phyloP scores from a whole-genome alignment of 1,284 basidiomycete species.

The Stygiomarasmius scandens region DNA sequence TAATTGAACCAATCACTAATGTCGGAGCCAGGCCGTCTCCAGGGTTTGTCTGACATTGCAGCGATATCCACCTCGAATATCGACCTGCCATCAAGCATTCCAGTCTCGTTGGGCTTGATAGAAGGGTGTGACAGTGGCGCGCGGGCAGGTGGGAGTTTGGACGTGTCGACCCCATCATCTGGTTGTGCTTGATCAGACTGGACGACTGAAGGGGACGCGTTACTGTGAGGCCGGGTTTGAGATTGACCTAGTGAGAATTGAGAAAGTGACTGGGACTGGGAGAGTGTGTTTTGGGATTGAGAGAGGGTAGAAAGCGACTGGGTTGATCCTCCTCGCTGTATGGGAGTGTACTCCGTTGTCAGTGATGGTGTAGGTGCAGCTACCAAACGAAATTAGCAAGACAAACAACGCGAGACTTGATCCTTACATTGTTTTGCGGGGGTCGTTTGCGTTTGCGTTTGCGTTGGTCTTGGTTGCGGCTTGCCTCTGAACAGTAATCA shows the following conservation, averaged over 20 bases:
- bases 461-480: slow-evolving; percentile 20
- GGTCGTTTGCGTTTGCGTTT: slow-evolving; percentile 35
- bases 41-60: slow-evolving; percentile 85
- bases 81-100: slow-evolving; percentile 76
- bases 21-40: slow-evolving; percentile 92
- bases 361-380: slow-evolving; percentile 60
- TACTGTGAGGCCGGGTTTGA: not conserved
- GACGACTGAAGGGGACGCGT: not conserved
- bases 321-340: slow-evolving; percentile 62
- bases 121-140: slow-evolving; percentile 76
- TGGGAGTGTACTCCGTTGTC: slow-evolving; percentile 89
- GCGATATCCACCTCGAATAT: slow-evolving; percentile 89
- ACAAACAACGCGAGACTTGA: slow-evolving; percentile 11
- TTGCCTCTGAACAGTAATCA: slow-evolving; percentile 22
- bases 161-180: slow-evolving; percentile 63
- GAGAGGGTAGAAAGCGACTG: slow-evolving; percentile 11
- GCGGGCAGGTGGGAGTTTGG: slow-evolving; percentile 59
- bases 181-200: slow-evolving; percentile 18
- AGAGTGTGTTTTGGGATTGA: slow-evolving; percentile 19
- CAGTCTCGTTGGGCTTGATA: slow-evolving; percentile 71
- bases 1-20: slow-evolving; percentile 99
- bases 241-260: slow-evolving; percentile 21
- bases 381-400: not conserved
- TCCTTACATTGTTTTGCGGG: slow-evolving; percentile 42
- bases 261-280: slow-evolving; percentile 20